Base-by-base conservation (phyloP, 2,329 filamentous ascomycete species). In the Elsinoe batatas region DNA sequence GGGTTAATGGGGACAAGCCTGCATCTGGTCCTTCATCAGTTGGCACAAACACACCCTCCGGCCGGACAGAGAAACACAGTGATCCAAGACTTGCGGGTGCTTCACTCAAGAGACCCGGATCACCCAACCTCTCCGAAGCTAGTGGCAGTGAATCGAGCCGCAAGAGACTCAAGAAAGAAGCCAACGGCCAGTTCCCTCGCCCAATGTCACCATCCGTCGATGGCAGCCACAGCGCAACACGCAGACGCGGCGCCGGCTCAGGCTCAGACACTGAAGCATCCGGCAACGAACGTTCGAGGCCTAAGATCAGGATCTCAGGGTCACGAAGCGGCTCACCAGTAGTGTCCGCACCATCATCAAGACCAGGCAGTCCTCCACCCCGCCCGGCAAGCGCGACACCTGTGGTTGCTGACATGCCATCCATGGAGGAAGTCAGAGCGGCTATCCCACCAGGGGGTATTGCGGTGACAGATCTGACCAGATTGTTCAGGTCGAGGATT, bases 61-160 rank as follows among this genome's bases (percentile, higher is more conserved):
- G 80, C 36, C 76, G 78, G 32, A 71, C 72, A 46, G 76, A 75
- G 62, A 68, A 73, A 53, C 60, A 73, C 38, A 80, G 80, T 61
- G 73, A 76, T 60, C 68, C 65, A 3, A 77, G 82, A 62, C 64
- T 76, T 13, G 63, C 77, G 60, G 65, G 67, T 2, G 65, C 79
- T 32, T 69, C 75, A 3, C 79, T 91, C 53, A 96, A 96, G 73
- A 84, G 91, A 30, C 80, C 88, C 32, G 89, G 90, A 15, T 95
- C 90, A 13, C 89, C 91, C 2, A 86, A 91, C 61, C 78, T 87
- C 32, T 96, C 90, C 1, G 91, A 97, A 67, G 89, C 89, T 8
- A 95, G 89, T 67, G 91, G 89, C 54, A 94, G 91, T 63, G 91
- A 97, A 68, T 91, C 88, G 0, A 82, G 84, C 20, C 85, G 86